Evolutionary conservation across 345 rosid species (phyloP).

Genomic region (Stellera chamaejasme): DNA sequence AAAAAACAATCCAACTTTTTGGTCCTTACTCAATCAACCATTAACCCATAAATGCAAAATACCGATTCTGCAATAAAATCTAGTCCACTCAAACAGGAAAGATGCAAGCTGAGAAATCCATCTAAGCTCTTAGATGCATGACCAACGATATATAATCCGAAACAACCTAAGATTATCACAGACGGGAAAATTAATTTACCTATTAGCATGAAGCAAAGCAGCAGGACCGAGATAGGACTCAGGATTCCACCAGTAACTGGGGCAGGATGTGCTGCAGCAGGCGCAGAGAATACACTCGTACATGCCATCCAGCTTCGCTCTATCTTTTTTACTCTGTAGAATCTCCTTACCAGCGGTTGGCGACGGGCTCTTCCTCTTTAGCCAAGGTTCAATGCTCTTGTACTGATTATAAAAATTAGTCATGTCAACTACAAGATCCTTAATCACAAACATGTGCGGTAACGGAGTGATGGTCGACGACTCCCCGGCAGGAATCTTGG

Average conservation of each 20-base stretch:
- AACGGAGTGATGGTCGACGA: slow-evolving; percentile 57
- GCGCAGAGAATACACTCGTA: slow-evolving; percentile 95
- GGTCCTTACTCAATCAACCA: too few relatives aligned
- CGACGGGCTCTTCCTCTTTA: slow-evolving; percentile 82
- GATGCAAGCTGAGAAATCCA: too few relatives aligned
- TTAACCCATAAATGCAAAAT: too few relatives aligned
- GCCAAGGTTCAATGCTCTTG: slow-evolving; percentile 98
- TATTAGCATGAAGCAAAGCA: slow-evolving; percentile 87
- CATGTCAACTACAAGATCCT: slow-evolving; percentile 96
- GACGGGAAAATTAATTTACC: slow-evolving; percentile 24
- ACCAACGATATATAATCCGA: neutral
- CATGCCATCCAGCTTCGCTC: slow-evolving; percentile 96
- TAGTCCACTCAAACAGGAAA: too few relatives aligned
- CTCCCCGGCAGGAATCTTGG: slow-evolving; percentile 50
- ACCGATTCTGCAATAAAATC: too few relatives aligned
- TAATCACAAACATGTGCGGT: slow-evolving; percentile 94
- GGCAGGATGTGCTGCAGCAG: slow-evolving; percentile 92
- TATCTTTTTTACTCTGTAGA: slow-evolving; percentile 77
- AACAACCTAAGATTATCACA: neutral
- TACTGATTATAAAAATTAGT: slow-evolving; percentile 95
- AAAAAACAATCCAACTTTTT: too few relatives aligned
- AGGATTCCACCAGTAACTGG: slow-evolving; percentile 99
- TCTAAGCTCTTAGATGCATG: too few relatives aligned
- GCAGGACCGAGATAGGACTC: slow-evolving; percentile 95
- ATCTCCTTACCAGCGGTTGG: slow-evolving; percentile 69